Evolutionary conservation across 805 yeast genomes (phyloP).

Genomic region (Suhomyces sp.): DNA sequence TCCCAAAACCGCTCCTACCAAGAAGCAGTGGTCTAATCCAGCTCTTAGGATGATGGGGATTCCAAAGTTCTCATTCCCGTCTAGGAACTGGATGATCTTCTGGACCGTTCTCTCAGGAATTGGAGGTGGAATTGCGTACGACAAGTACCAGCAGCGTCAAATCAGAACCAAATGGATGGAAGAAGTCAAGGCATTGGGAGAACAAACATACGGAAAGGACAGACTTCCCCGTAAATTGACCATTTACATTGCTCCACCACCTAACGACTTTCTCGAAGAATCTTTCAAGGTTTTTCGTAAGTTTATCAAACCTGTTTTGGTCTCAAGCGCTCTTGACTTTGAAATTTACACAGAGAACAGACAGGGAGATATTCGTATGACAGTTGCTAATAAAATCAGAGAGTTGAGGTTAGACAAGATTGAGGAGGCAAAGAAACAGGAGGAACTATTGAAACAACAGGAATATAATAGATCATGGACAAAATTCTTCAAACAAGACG

Average conservation of each 20-base stretch:
- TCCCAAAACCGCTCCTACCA: background rate
- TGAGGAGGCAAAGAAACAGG: conserved; percentile 11
- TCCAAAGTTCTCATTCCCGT: conserved; percentile 73
- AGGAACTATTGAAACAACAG: conserved; percentile 4
- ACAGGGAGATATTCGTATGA: conserved; percentile 84
- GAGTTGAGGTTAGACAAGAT: conserved; percentile 50
- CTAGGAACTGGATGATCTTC: conserved; percentile 91
- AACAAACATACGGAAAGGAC: conserved; percentile 43
- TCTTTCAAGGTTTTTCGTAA: conserved; percentile 72
- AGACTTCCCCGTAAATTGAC: conserved; percentile 71
- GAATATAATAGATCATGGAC: conserved; percentile 27
- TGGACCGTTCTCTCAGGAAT: conserved; percentile 67
- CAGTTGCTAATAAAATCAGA: conserved; percentile 82
- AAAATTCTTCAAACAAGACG: conserved; percentile 21
- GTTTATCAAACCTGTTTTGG: conserved; percentile 81
- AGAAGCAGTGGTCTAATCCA: conserved; percentile 63
- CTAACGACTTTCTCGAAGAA: conserved; percentile 81
- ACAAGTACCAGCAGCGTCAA: conserved; percentile 67
- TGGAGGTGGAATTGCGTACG: conserved; percentile 79
- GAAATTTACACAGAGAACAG: conserved; percentile 73
- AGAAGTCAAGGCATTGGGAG: conserved; percentile 54
- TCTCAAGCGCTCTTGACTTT: conserved; percentile 80
- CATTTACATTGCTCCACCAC: conserved; percentile 94
- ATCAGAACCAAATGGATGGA: conserved; percentile 65
- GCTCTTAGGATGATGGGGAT: conserved; percentile 86